These are phyloP conservation scores for Endocarpon pusillum DNA, from an alignment of 495 filamentous ascomycete genomes.

Conservation along the genomic window DNA sequence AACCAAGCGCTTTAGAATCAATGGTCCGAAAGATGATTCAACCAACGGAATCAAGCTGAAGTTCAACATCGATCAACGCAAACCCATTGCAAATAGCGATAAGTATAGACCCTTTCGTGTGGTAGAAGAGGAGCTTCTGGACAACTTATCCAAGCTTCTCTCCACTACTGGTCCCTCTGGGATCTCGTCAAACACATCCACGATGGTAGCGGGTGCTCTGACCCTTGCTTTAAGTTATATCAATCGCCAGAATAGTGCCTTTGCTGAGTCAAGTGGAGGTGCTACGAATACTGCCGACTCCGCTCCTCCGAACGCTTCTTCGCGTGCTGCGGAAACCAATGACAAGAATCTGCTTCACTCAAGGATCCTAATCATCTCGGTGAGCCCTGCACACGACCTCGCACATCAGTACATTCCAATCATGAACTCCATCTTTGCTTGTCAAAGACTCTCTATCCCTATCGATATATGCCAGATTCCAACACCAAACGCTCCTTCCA, in stretches of 20 bases:
- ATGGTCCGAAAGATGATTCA: neutral
- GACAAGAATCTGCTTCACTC: conserved; percentile 39
- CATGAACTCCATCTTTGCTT: conserved; percentile 96
- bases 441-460: conserved; percentile 63
- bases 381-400: conserved; percentile 67
- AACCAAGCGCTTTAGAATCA: neutral
- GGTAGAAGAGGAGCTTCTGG: conserved; percentile 61
- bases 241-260: conserved; percentile 39
- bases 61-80: conserved; percentile 16
- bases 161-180: conserved; percentile 39
- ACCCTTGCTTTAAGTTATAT: conserved; percentile 81
- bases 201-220: conserved; percentile 78
- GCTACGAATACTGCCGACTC: conserved; percentile 18
- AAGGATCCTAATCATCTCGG: conserved; percentile 75
- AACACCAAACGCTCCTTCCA: conserved; percentile 23
- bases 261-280: conserved; percentile 29
- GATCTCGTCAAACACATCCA: conserved; percentile 45
- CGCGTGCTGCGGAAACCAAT: conserved; percentile 16
- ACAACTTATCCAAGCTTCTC: conserved; percentile 53
- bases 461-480: conserved; percentile 73
- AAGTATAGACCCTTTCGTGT: conserved; percentile 85
- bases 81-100: conserved; percentile 27
- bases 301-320: conserved; percentile 12
- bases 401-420: conserved; percentile 89
- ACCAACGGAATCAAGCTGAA: conserved; percentile 22